Percentiles rank a stretch among this genome's conserved stretches.
Conservation (phyloP, 371 early-diverging fungal genomes). For the Apophysomyces trapeziformis region DNA sequence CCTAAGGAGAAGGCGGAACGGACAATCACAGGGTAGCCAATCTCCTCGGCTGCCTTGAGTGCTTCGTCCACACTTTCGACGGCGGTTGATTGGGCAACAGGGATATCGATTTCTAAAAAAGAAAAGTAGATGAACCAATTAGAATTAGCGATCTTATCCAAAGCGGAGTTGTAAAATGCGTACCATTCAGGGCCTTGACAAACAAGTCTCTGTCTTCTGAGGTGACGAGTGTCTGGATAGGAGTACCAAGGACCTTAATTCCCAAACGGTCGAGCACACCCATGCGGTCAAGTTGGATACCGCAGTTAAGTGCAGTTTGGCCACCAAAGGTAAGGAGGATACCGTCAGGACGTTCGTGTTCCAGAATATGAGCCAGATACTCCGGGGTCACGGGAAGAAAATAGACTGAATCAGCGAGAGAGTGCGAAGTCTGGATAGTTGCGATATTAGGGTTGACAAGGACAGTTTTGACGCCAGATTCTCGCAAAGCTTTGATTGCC, state of each 20-base stretch:
- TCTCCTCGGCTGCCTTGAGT: conserved; percentile 78
- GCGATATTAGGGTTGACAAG: conserved; percentile 97
- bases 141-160: conserved; percentile 9
- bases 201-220: conserved; percentile 96
- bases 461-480: conserved; percentile 87
- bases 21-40: conserved; percentile 93
- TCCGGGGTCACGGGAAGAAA: conserved; percentile 95
- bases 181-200: conserved; percentile 83
- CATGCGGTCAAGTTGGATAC: conserved; percentile 81
- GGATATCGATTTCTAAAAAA: conserved; percentile 76
- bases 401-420: conserved; percentile 91
- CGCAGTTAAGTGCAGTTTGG: conserved; percentile 93
- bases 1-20: conserved; percentile 95
- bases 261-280: conserved; percentile 77
- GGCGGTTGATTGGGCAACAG: conserved; percentile 85
- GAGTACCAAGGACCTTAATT: conserved; percentile 93
- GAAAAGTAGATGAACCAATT: conserved; percentile 24
- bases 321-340: conserved; percentile 94
- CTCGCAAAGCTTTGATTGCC: conserved; percentile 95
- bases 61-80: conserved; percentile 84
- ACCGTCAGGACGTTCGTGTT: conserved; percentile 93
- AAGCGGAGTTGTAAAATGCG: conserved; percentile 15
- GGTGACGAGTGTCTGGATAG: conserved; percentile 85
- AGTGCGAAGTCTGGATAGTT: conserved; percentile 95
- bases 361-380: conserved; percentile 85